These are phyloP conservation scores for Tardiomyces blankii DNA, from an alignment of 1,139 yeast genomes.

Conservation along the genomic window DNA sequence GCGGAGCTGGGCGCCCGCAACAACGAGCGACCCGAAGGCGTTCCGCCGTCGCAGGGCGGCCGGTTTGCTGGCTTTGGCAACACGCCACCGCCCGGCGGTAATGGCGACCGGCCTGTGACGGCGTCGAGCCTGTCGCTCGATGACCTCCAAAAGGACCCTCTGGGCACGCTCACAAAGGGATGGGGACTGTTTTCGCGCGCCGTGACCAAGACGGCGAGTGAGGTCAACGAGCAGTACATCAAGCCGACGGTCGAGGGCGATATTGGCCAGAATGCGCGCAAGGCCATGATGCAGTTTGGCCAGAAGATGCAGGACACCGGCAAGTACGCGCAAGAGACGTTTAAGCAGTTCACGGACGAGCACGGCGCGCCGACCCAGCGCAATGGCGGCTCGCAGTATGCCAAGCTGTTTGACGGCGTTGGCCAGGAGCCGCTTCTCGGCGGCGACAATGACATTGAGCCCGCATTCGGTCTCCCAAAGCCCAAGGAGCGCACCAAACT, in stretches of 20 bases:
- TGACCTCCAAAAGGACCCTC: slow-evolving; percentile 73
- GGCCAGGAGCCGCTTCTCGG: slow-evolving; percentile 25
- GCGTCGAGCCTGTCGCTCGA: slow-evolving; percentile 44
- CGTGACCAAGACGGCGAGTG: slow-evolving; percentile 71
- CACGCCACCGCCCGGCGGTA: slow-evolving; percentile 40
- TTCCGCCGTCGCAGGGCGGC: slow-evolving; percentile 94
- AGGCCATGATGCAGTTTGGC: slow-evolving; percentile 94
- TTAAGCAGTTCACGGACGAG: slow-evolving; percentile 49
- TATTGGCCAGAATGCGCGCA: slow-evolving; percentile 63
- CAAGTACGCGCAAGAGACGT: slow-evolving; percentile 45
- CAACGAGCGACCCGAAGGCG: slow-evolving; percentile 58
- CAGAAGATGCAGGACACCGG: slow-evolving; percentile 89
- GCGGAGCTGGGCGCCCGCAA: slow-evolving; percentile 68
- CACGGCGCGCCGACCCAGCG: slow-evolving; percentile 9
- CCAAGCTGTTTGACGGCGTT: slow-evolving; percentile 43
- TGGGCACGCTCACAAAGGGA: slow-evolving; percentile 81
- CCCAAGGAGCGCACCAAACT: slow-evolving; percentile 52
- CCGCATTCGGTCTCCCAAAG: slow-evolving; percentile 59
- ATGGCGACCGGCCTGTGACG: slow-evolving; percentile 12
- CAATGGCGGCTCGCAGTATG: slow-evolving; percentile 31
- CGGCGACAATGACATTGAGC: slow-evolving; percentile 32
- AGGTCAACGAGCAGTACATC: slow-evolving; percentile 79
- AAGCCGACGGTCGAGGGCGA: slow-evolving; percentile 85
- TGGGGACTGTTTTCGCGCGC: slow-evolving; percentile 88
- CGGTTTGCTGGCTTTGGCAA: slow-evolving; percentile 87